Percentiles rank a stretch among this genome's conserved stretches.
phyloP scores from a whole-genome alignment of 352 stramenopile genomes.

The Phytopythium ostracodes region DNA sequence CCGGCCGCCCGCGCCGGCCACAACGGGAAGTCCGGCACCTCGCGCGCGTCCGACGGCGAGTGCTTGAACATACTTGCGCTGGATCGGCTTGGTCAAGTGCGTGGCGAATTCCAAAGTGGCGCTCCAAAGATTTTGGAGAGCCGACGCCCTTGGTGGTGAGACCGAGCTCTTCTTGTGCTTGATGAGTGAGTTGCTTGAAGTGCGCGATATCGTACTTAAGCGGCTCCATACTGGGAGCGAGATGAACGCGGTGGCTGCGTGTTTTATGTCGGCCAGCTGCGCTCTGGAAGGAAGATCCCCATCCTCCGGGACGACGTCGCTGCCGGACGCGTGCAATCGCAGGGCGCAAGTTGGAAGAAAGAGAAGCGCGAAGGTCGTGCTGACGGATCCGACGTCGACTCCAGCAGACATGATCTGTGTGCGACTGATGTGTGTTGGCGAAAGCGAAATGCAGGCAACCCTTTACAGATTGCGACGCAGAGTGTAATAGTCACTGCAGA shows the following conservation, averaged over 20 bases:
- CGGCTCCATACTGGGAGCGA: neutral
- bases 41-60: slow-evolving; percentile 2
- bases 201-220: neutral
- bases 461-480: no score
- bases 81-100: neutral
- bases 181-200: slow-evolving; percentile 6
- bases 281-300: neutral
- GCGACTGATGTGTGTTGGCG: neutral
- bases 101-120: slow-evolving; percentile 1
- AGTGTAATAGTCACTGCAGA: no score
- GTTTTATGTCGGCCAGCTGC: neutral
- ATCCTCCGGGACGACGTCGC: neutral
- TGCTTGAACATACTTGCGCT: neutral
- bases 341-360: no score
- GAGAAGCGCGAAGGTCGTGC: no score
- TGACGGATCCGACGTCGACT: neutral
- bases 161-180: neutral
- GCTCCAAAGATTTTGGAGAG: neutral
- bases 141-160: neutral
- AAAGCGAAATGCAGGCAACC: no score
- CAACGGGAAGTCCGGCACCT: slow-evolving; percentile 4
- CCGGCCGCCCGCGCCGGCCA: neutral
- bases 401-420: neutral
- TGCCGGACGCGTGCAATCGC: neutral
- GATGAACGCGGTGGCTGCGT: neutral